These are phyloP conservation scores for Aureobasidium zeae DNA, from an alignment of 2,329 filamentous ascomycete genomes.

Conservation along the genomic window DNA sequence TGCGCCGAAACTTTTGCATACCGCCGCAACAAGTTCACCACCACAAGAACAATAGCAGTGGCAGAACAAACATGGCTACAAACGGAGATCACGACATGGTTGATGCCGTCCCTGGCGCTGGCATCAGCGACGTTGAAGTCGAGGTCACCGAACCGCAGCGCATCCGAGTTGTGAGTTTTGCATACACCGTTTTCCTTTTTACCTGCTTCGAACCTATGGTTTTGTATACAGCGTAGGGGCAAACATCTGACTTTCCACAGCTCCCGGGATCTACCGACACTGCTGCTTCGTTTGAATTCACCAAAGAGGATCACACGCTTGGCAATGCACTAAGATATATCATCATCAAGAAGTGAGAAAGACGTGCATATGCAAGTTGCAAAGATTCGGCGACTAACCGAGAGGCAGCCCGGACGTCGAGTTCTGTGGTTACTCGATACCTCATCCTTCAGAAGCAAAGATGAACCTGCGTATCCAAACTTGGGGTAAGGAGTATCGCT, in stretches of 20 bases:
- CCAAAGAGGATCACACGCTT: conserved; percentile 87
- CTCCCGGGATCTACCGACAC: conserved; percentile 74
- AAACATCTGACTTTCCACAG: conserved; percentile 39
- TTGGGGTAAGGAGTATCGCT: conserved; percentile 67
- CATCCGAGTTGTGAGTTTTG: conserved; percentile 36
- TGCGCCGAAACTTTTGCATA: not conserved
- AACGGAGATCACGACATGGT: conserved; percentile 26
- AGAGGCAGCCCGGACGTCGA: conserved; percentile 74
- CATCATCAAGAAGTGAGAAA: conserved; percentile 88
- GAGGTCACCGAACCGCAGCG: conserved; percentile 34
- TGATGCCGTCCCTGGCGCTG: conserved; percentile 35
- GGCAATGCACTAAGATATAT: conserved; percentile 91
- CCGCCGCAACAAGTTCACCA: not conserved
- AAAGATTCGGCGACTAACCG: not conserved
- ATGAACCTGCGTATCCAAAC: conserved; percentile 98
- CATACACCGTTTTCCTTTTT: not conserved
- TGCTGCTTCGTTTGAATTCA: conserved; percentile 90
- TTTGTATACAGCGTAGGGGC: not conserved
- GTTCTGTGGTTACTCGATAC: conserved; percentile 96
- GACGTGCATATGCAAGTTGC: not conserved
- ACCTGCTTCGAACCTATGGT: too few relatives aligned
- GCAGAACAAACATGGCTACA: conserved; percentile 7
- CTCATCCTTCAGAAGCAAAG: conserved; percentile 88
- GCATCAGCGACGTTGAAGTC: conserved; percentile 36
- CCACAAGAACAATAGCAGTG: not conserved